phyloP scores from a whole-genome alignment of 345 rosid species.

The Eucalyptus albens region DNA sequence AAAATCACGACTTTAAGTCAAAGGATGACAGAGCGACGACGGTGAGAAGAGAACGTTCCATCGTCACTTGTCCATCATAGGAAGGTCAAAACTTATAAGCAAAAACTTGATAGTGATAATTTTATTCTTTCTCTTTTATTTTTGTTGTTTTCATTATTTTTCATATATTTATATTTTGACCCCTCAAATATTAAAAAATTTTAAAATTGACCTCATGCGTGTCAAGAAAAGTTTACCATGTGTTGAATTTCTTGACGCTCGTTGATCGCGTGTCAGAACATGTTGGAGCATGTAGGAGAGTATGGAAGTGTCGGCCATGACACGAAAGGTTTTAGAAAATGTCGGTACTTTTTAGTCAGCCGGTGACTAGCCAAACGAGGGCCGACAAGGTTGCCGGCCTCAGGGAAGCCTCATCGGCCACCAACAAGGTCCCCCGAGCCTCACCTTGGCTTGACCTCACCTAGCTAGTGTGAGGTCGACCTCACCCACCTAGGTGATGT shows the following conservation, averaged over 20 bases:
- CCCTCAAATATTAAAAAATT: fast-evolving
- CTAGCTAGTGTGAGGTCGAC: no score
- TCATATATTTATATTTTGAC: no score
- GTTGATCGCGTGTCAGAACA: fast-evolving
- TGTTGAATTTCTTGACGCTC: fast-evolving
- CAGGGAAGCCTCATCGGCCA: fast-evolving
- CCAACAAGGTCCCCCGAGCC: fast-evolving
- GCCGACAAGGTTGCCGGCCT: fast-evolving
- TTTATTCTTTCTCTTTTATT: no score
- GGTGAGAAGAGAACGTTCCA: fast-evolving
- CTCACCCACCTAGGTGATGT: no score
- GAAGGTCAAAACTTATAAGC: no score
- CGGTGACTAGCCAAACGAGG: fast-evolving
- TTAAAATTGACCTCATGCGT: fast-evolving
- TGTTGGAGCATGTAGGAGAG: fast-evolving
- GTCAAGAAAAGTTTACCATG: fast-evolving
- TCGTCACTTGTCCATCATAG: fast-evolving
- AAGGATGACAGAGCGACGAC: fast-evolving
- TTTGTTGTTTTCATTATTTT: no score
- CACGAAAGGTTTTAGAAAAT: fast-evolving
- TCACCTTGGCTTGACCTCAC: no score
- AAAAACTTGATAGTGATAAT: no score
- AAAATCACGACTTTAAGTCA: no score
- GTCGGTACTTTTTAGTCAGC: fast-evolving
- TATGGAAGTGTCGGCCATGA: fast-evolving